Evolutionary conservation across 768 basidiomycete species (phyloP), one percentile per base, ranked within the genome.

Genomic region (Leccinum variicolor): DNA sequence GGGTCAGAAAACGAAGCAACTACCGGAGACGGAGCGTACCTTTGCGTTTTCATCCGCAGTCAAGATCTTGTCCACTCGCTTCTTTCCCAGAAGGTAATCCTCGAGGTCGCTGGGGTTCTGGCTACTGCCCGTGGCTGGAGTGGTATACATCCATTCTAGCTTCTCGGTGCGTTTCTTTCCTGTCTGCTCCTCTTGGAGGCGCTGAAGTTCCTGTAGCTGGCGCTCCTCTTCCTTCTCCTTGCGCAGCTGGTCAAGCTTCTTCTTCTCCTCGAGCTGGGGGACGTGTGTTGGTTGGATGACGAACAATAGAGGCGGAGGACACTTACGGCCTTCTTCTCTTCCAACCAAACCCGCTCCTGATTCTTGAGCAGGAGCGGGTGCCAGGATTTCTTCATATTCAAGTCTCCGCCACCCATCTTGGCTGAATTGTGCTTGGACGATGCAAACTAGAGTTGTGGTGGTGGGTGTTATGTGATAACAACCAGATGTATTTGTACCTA

Each of bases 321-420:
- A 81, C 90, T 66, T 70, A 92, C 93, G 54, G 94, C 94, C 70
- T 92, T 89, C 84, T 96, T 94, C 75, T 99, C 97, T 74, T 96
- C 91, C 55, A 98, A 82, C 96, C 97, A 98, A 67, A 98, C 97
- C 84, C 91, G 86, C 86, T 96, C 93, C 87, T 98, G 96, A 77
- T 96, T 96, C 73, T 93, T 94, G 75, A 97, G 75, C 75, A 96
- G 90, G 81, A 94, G 87, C 83, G 95, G 95, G 73, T 98, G 95
- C 95, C 95, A 98, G 62, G 92, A 94, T 83, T 97, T 96, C 77
- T 92, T 97, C 95, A 98, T 98, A 70, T 98, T 98, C 72, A 98
- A 81, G 74, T 98, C 95, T 60, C 91, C 95, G 58, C 95, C 94
- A 85, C 95, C 95, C 95, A 98, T 98, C 67, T 89, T 97, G 81